Conservation (phyloP, 768 basidiomycete species). For the Boletus rubroflammeus region DNA sequence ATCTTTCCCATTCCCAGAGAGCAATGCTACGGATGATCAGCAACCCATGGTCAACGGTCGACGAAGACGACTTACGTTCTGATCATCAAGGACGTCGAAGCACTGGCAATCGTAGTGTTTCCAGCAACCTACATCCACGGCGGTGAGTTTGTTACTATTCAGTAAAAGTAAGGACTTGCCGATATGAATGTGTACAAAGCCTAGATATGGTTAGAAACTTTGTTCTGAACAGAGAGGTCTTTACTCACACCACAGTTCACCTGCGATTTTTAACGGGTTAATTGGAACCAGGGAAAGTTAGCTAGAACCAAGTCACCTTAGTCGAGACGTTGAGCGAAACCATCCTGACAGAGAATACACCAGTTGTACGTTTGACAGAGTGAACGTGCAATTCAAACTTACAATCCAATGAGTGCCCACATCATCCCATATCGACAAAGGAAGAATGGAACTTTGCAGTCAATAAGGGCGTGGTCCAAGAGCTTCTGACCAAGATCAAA, state of each 20-base stretch:
- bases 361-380: background rate
- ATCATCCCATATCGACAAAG: slow-evolving; percentile 70
- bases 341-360: slow-evolving; percentile 38
- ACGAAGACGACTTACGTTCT: slow-evolving; percentile 45
- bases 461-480: slow-evolving; percentile 3
- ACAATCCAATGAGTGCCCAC: slow-evolving; percentile 63
- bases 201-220: slow-evolving; percentile 28
- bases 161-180: slow-evolving; percentile 31
- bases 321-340: slow-evolving; percentile 51
- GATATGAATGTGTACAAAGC: slow-evolving; percentile 69
- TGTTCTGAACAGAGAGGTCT: background rate
- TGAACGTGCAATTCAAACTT: slow-evolving; percentile 12
- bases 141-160: background rate
- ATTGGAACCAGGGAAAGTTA: background rate
- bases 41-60: slow-evolving; percentile 15
- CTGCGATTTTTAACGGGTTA: slow-evolving; percentile 22
- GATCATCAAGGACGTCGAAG: slow-evolving; percentile 59
- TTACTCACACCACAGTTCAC: slow-evolving; percentile 57
- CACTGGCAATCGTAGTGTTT: slow-evolving; percentile 27
- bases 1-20: slow-evolving; percentile 60
- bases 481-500: background rate
- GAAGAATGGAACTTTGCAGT: slow-evolving; percentile 55
- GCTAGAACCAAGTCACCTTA: slow-evolving; percentile 10
- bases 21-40: slow-evolving; percentile 49
- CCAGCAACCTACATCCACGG: slow-evolving; percentile 20